phyloP scores from a whole-genome alignment of 148 eudicot species.

The Cornus florida region DNA sequence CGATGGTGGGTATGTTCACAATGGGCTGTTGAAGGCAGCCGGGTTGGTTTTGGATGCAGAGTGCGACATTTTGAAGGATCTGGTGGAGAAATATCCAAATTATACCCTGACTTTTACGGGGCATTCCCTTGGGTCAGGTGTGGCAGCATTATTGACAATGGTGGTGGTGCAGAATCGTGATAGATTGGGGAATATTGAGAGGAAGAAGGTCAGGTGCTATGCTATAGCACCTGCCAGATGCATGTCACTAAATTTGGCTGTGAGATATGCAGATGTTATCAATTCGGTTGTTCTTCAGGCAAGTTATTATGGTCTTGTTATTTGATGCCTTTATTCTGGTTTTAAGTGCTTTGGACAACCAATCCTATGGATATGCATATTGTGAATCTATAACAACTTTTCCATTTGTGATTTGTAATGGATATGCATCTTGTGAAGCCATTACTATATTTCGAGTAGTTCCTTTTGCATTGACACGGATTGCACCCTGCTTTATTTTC shows the following conservation, averaged over 20 bases:
- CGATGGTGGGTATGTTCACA: slow-evolving; percentile 96
- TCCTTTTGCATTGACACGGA: neutral
- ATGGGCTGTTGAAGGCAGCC: slow-evolving; percentile 84
- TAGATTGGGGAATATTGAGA: slow-evolving; percentile 61
- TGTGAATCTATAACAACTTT: neutral
- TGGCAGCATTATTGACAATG: slow-evolving; percentile 77
- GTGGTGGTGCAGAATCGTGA: slow-evolving; percentile 68
- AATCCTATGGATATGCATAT: neutral
- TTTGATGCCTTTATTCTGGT: neutral
- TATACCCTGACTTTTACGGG: slow-evolving; percentile 85
- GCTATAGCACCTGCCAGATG: slow-evolving; percentile 98
- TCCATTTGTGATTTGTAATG: neutral
- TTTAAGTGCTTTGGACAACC: neutral
- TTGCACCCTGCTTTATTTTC: neutral
- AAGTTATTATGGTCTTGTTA: slow-evolving; percentile 11
- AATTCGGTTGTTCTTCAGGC: slow-evolving; percentile 96
- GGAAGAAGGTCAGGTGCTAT: slow-evolving; percentile 80
- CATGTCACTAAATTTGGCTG: slow-evolving; percentile 93
- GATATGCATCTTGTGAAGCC: neutral
- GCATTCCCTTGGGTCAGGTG: slow-evolving; percentile 97
- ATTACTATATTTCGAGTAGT: neutral
- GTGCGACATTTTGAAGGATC: slow-evolving; percentile 58
- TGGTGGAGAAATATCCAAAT: slow-evolving; percentile 59
- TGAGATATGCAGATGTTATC: slow-evolving; percentile 95
- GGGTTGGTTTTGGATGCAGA: slow-evolving; percentile 73